Base-by-base conservation (phyloP, 1,284 basidiomycete species). In the Salmacisia buchloeana region DNA sequence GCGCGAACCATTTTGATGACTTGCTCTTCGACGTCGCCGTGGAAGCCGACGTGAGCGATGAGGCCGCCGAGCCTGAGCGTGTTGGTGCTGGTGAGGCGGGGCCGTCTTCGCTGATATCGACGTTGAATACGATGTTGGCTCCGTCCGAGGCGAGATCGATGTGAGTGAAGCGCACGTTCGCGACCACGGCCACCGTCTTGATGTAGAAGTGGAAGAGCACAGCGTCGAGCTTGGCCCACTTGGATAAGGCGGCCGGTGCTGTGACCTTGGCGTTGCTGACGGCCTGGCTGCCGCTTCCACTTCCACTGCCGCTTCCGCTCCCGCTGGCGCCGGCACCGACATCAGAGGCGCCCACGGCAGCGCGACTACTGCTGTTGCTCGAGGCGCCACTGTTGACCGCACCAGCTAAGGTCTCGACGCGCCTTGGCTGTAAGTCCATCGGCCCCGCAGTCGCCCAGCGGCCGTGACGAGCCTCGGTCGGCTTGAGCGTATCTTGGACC, bases 181-280 rank as follows among this genome's bases (percentile, higher is more conserved):
- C 69, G 29, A 81, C 59, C 52, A 81, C 67, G 31, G 78, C 73
- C 36, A 73, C 69, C 0, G 80, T 77, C 68, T 81, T 81, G 56
- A 73, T 60, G 68, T 77, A 81, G 62, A 81, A 80, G 64, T 81
- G 80, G 67, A 78, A 72, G 33, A 64, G 58, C 60, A 73, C 69
- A 21, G 68, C 69, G 36, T 66, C 67, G 35, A 72, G 62, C 61
- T 76, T 71, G 38, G 67, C 33, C 34, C 29, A 58, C 36, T 46
- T 49, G 18, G 62, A 60, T 27, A n/a, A 27, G 29, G 29, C 9
- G 29, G 23, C 27, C 10, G 27, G 13, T 27, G 34, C 49, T 31
- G 29, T 29, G 29, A 27, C 29, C 49, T n/a, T n/a, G n/a, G n/a
- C n/a, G n/a, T n/a, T n/a, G n/a, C n/a, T n/a, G n/a, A n/a, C n/a